These are phyloP conservation scores for Penicillium sp. DNA, from an alignment of 2,329 filamentous ascomycete genomes.

Conservation along the genomic window DNA sequence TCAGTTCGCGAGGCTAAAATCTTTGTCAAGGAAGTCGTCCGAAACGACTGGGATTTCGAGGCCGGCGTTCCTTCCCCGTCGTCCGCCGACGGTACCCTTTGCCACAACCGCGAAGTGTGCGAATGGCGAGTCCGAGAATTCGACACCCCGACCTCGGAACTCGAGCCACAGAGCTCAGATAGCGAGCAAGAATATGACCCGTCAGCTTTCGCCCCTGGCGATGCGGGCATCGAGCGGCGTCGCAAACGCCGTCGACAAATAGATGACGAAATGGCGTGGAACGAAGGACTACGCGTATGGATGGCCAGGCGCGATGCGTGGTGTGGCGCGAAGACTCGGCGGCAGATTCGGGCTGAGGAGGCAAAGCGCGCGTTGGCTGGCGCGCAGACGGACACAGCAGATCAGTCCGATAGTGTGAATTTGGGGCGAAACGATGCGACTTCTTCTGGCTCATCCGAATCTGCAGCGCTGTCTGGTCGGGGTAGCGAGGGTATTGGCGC, in stretches of 20 bases:
- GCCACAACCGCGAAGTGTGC: slow-evolving; percentile 25
- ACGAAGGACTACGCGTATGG: slow-evolving; percentile 78
- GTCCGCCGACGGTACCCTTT: slow-evolving; percentile 14
- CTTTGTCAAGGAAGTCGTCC: slow-evolving; percentile 39
- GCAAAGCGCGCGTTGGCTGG: slow-evolving; percentile 9
- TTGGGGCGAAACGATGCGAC: slow-evolving; percentile 1
- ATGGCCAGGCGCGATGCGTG: slow-evolving; percentile 74
- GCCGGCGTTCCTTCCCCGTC: slow-evolving; percentile 21
- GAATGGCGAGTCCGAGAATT: slow-evolving; percentile 39
- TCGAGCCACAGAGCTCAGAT: slow-evolving; percentile 28
- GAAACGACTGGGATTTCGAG: slow-evolving; percentile 43
- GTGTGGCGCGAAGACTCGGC: slow-evolving; percentile 63
- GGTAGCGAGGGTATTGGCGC: slow-evolving; percentile 2
- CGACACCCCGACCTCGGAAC: slow-evolving; percentile 36
- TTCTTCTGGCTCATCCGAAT: not conserved
- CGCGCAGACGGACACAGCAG: not conserved
- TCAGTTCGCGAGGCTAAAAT: slow-evolving; percentile 41
- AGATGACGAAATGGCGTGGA: slow-evolving; percentile 70
- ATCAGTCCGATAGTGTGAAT: slow-evolving; percentile 1
- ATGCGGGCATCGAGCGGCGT: slow-evolving; percentile 49
- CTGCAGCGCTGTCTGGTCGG: not conserved
- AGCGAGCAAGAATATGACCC: slow-evolving; percentile 9
- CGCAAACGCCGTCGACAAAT: slow-evolving; percentile 56
- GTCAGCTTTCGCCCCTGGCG: slow-evolving; percentile 33
- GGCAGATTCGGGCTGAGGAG: slow-evolving; percentile 23